Percentiles rank a stretch among this genome's conserved stretches.
These are phyloP conservation scores for Mrakia gelida DNA, from an alignment of 768 basidiomycete genomes.

Conservation along the genomic window DNA sequence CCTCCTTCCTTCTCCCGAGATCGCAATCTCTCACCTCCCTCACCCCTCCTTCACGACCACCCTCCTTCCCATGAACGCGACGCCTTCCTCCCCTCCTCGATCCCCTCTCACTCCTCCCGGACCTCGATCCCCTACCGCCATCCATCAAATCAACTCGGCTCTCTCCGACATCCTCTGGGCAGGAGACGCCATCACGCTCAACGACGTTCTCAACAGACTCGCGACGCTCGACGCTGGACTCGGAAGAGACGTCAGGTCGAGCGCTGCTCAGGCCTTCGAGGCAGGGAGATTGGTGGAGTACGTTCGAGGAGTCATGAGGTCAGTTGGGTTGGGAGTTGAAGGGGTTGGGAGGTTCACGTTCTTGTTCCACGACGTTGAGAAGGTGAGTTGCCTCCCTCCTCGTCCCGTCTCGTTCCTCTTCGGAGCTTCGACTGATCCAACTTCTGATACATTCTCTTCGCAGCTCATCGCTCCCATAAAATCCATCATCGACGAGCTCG, in stretches of 20 bases:
- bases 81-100: not conserved
- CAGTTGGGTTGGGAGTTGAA: not conserved
- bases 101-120: not conserved
- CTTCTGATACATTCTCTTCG: too few relatives aligned
- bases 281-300: conserved; percentile 10
- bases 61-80: not conserved
- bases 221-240: not conserved
- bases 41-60: conserved; percentile 14
- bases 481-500: conserved; percentile 1
- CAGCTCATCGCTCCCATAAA: conserved; percentile 10
- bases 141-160: not conserved
- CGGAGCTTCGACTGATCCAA: not conserved
- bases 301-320: conserved; percentile 3
- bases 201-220: not conserved
- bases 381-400: not conserved
- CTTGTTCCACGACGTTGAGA: not conserved
- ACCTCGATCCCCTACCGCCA: not conserved
- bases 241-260: not conserved
- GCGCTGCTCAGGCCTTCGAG: not conserved
- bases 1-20: not conserved
- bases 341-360: not conserved
- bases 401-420: not conserved
- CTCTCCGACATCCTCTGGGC: conserved; percentile 8
- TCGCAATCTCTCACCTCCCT: not conserved
- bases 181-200: not conserved